These are phyloP conservation scores for Hymenoscyphus scutula DNA, from an alignment of 2,329 filamentous ascomycete species.

Conservation along the genomic window DNA sequence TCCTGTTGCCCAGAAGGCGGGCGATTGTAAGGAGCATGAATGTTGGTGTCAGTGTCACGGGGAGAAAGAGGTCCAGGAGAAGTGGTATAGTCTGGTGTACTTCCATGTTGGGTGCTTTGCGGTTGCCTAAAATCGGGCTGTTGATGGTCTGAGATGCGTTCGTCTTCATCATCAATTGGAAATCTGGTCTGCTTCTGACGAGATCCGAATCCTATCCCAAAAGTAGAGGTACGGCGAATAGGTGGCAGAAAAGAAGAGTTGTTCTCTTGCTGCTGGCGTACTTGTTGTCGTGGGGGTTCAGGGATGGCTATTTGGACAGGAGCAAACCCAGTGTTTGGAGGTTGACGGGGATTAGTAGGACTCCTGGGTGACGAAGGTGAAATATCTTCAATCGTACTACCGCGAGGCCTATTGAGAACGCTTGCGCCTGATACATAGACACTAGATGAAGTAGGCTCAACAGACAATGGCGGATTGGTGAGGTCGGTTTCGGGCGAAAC, in stretches of 20 bases:
- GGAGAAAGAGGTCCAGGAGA: neutral
- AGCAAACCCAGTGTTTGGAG: neutral
- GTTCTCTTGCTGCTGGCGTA: slow-evolving; percentile 14
- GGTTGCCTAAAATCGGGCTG: neutral
- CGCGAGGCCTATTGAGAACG: slow-evolving; percentile 25
- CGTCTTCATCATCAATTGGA: slow-evolving; percentile 29
- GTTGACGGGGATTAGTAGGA: neutral
- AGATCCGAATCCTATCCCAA: slow-evolving; percentile 44
- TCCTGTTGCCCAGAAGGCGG: neutral
- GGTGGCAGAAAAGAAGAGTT: slow-evolving; percentile 51
- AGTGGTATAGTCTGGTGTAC: neutral
- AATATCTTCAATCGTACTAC: slow-evolving; percentile 20
- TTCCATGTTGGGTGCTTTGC: neutral
- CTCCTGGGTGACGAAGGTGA: slow-evolving; percentile 3
- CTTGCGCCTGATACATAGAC: slow-evolving; percentile 13
- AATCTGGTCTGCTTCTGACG: slow-evolving; percentile 32
- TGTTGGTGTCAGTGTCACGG: neutral
- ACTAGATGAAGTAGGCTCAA: neutral
- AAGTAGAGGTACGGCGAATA: slow-evolving; percentile 56
- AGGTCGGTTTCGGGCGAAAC: neutral
- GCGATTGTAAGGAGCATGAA: neutral
- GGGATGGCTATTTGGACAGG: neutral
- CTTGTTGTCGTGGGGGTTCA: slow-evolving; percentile 8
- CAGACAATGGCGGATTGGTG: neutral
- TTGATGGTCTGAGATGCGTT: neutral